These are phyloP conservation scores for Cardamine chenopodiifolia DNA, from an alignment of 345 rosid genomes.

Conservation along the genomic window DNA sequence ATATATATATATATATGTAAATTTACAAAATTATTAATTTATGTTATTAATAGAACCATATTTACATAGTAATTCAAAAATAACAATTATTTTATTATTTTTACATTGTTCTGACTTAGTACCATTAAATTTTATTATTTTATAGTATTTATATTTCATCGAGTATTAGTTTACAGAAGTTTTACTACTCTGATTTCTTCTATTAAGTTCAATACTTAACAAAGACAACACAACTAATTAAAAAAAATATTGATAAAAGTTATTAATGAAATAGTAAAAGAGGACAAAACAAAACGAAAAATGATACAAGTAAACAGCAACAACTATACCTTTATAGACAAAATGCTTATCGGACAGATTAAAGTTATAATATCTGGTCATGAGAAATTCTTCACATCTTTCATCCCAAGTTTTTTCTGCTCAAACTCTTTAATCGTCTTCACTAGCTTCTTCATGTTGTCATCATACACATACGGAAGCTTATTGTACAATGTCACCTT, in stretches of 20 bases:
- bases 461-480: constrained; percentile 71
- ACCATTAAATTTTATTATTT: too few species aligned
- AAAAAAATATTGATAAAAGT: constrained; percentile 19
- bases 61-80: too few species aligned
- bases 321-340: constrained; percentile 44
- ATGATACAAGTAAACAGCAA: constrained; percentile 31
- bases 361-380: constrained; percentile 18
- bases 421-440: constrained; percentile 65
- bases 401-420: constrained; percentile 42
- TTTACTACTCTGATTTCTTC: background rate
- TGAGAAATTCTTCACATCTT: constrained; percentile 31
- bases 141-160: too few species aligned
- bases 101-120: too few species aligned
- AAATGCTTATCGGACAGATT: constrained; percentile 22
- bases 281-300: constrained; percentile 12
- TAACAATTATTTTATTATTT: too few species aligned
- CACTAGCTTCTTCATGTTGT: constrained; percentile 69
- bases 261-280: constrained; percentile 39
- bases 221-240: constrained; percentile 9
- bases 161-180: too few species aligned
- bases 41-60: too few species aligned
- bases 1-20: too few species aligned
- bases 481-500: constrained; percentile 56
- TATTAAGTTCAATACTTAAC: background rate
- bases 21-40: too few species aligned